Evolutionary conservation across 495 filamentous ascomycete species (phyloP).

Genomic region (Xylaria palmicola): DNA sequence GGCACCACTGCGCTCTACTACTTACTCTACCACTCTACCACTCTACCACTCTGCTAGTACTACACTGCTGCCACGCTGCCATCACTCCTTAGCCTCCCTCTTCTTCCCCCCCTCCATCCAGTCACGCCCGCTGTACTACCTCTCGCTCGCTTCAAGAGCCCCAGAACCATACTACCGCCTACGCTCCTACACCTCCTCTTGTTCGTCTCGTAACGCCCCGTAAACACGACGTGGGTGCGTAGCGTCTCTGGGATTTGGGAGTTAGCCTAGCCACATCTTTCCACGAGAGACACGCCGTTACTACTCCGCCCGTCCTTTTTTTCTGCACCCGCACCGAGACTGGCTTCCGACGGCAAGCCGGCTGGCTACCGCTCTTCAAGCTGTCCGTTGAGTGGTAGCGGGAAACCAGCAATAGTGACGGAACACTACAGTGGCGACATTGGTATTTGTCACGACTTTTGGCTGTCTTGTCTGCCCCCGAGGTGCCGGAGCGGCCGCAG

Average conservation of each 20-base stretch:
- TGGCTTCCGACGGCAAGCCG: background rate
- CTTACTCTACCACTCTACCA: background rate
- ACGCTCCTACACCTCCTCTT: constrained; percentile 2
- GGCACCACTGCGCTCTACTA: background rate
- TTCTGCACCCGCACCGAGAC: constrained; percentile 2
- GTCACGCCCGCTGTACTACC: constrained; percentile 7
- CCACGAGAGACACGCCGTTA: background rate
- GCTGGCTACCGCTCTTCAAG: constrained; percentile 5
- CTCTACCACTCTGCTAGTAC: background rate
- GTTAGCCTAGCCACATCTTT: background rate
- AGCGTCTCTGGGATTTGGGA: background rate
- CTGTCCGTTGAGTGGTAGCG: constrained; percentile 13
- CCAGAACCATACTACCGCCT: background rate
- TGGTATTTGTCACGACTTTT: background rate
- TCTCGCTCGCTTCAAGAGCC: constrained; percentile 6
- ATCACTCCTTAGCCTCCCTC: background rate
- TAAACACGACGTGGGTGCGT: background rate
- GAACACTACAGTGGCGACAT: background rate
- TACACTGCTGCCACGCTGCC: background rate
- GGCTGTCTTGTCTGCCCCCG: too few relatives aligned
- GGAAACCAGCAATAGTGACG: constrained; percentile 8
- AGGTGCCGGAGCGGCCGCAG: constrained; percentile 4
- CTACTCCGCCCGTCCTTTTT: background rate
- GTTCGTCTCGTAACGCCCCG: background rate
- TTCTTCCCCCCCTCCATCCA: constrained; percentile 11